Conservation (phyloP, 2,329 filamentous ascomycete genomes). For the Drechslerella stenobrocha region DNA sequence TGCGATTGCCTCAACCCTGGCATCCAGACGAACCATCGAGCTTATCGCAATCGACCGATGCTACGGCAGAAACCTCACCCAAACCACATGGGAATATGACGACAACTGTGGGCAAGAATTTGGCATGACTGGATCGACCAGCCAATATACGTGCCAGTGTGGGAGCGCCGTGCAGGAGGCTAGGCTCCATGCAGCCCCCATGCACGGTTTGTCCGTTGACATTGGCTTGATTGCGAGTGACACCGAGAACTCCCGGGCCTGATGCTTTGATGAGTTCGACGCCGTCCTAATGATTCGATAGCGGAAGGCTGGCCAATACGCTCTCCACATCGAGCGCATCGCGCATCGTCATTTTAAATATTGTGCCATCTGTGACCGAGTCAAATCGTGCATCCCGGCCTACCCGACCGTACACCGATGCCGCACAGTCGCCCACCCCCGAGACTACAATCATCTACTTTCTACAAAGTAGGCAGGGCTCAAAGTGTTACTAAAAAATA, state of each 20-base stretch:
- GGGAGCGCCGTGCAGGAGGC: conserved; percentile 27
- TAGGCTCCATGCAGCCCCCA: conserved; percentile 20
- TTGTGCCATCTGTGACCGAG: no score
- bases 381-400: no score
- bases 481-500: no score
- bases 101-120: conserved; percentile 17
- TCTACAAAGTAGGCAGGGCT: no score
- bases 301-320: no score
- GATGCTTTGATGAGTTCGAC: no score
- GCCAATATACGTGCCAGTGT: conserved; percentile 24
- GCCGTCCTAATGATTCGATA: no score
- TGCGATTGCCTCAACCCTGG: conserved; percentile 23
- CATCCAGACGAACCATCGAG: conserved; percentile 5
- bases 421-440: no score
- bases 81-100: conserved; percentile 8
- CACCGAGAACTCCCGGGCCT: conserved; percentile 14
- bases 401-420: no score
- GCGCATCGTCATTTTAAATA: no score
- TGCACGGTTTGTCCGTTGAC: conserved; percentile 10
- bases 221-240: conserved; percentile 2
- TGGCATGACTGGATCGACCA: conserved; percentile 12
- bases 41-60: conserved; percentile 5
- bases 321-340: no score
- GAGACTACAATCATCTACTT: no score
- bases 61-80: not conserved